Evolutionary conservation across 2,329 filamentous ascomycete genomes (phyloP).

Genomic region (Elsinoe perseae): DNA sequence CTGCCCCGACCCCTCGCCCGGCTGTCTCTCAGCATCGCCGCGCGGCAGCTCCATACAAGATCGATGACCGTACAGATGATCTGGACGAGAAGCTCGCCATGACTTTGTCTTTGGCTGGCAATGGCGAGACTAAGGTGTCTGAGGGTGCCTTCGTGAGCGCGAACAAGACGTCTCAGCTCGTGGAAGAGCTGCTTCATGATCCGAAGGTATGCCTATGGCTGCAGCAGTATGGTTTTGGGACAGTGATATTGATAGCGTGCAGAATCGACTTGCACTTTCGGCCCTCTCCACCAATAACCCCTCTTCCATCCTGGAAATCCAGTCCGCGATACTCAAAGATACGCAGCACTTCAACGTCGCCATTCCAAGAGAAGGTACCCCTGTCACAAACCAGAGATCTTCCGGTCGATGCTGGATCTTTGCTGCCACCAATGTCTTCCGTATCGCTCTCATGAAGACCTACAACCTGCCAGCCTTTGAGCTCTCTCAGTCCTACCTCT

Average conservation of each 20-base stretch:
- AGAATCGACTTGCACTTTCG: constrained; percentile 66
- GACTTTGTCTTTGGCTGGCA: background rate
- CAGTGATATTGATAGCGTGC: background rate
- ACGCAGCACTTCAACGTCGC: constrained; percentile 76
- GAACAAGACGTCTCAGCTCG: constrained; percentile 26
- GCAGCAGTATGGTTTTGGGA: background rate
- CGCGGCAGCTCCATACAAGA: background rate
- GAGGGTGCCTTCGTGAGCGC: constrained; percentile 25
- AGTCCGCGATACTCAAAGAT: constrained; percentile 56
- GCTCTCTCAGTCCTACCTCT: constrained; percentile 79
- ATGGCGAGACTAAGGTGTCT: constrained; percentile 24
- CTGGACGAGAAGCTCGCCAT: constrained; percentile 3
- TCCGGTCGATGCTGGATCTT: constrained; percentile 90
- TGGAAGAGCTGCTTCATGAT: constrained; percentile 29
- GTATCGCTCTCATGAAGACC: constrained; percentile 78
- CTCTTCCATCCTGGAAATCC: constrained; percentile 56
- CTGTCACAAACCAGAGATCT: constrained; percentile 75
- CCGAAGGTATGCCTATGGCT: constrained; percentile 20
- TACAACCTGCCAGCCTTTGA: constrained; percentile 72
- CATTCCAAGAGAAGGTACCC: constrained; percentile 72
- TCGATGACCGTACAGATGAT: background rate
- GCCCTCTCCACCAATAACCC: constrained; percentile 63
- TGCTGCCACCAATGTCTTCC: constrained; percentile 83
- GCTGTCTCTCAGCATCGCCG: constrained; percentile 4
- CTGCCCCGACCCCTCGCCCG: background rate